Evolutionary conservation across 2,329 filamentous ascomycete genomes (phyloP), one percentile per base, ranked within the genome.

Genomic region (Pseudopithomyces chartarum): DNA sequence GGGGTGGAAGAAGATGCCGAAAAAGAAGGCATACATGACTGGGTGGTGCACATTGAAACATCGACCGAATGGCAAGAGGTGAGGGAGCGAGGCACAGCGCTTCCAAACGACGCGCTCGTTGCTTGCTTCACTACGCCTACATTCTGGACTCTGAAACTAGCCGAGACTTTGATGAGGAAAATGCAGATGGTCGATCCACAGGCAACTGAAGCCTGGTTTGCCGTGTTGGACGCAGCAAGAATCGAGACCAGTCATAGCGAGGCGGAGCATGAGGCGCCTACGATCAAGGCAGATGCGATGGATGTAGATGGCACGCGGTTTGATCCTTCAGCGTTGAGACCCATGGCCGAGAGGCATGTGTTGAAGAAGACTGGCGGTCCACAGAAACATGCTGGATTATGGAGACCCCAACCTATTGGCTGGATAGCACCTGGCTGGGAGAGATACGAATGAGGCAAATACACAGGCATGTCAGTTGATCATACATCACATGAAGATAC

Each of bases 41-140:
- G 84, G 84, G 62, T 83, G 23, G 61, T 77, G 8, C 81, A 84
- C 62, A 71, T 85, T 10, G 61, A 83, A 23, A 68, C 68, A 5
- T 76, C 76, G 11, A 49, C 69, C 3, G 64, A 68, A 1, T 82
- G 78, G 79, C 38, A 51, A n/a, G 62, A 63, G 11, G 60, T 60
- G 29, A 59, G 69, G 63, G 56, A 29, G 42, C 50, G 19, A 54
- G 40, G 60, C 32, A 39, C 60, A 64, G 55, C 33, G 26, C 11
- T 64, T 8, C 32, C 57, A 4, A 60, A 68, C 13, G 39, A 61
- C 12, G 51, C 58, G 2, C 47, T 72, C 0, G 39, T 38, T 2
- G 42, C 52, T 4, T 79, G 76, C 57, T 76, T 78, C 51, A 63
- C 73, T 6, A 61, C 73, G 40, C 73, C 77, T 0, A 70, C 70